phyloP scores from a whole-genome alignment of 139 green algal genomes.

The Coelastrella sp. region DNA sequence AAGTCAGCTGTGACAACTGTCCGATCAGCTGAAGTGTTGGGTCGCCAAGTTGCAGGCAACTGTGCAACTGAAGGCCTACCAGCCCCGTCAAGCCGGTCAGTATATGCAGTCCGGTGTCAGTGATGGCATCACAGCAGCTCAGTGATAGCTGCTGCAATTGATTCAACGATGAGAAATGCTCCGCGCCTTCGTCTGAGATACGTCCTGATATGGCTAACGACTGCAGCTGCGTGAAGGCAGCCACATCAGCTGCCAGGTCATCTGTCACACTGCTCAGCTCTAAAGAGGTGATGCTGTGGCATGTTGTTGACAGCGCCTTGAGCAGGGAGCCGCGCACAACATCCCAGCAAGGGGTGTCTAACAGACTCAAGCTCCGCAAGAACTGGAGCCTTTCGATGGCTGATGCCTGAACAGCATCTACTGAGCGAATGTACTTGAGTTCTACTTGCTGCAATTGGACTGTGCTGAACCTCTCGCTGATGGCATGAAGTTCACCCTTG shows the following conservation, averaged over 20 bases:
- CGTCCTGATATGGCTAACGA: background rate
- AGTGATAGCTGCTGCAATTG: slow-evolving; percentile 17
- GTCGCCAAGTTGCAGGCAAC: slow-evolving; percentile 23
- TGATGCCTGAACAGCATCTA: background rate
- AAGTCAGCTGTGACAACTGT: background rate
- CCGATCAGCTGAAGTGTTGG: background rate
- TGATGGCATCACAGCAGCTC: slow-evolving; percentile 37
- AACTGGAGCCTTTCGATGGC: background rate
- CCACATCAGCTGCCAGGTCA: background rate
- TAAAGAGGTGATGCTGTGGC: background rate
- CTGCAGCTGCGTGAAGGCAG: background rate
- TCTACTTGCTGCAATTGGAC: background rate
- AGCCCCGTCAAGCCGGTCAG: background rate
- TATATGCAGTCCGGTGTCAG: background rate
- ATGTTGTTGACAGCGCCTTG: background rate
- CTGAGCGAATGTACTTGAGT: slow-evolving; percentile 2
- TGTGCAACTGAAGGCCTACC: background rate
- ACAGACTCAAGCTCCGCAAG: background rate
- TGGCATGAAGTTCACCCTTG: background rate
- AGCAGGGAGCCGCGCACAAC: background rate
- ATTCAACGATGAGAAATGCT: background rate
- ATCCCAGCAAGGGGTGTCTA: background rate
- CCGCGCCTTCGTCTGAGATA: background rate
- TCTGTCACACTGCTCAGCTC: background rate
- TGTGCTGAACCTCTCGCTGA: background rate